phyloP scores from a whole-genome alignment of 768 basidiomycete genomes.

The Peribolospora baueri region DNA sequence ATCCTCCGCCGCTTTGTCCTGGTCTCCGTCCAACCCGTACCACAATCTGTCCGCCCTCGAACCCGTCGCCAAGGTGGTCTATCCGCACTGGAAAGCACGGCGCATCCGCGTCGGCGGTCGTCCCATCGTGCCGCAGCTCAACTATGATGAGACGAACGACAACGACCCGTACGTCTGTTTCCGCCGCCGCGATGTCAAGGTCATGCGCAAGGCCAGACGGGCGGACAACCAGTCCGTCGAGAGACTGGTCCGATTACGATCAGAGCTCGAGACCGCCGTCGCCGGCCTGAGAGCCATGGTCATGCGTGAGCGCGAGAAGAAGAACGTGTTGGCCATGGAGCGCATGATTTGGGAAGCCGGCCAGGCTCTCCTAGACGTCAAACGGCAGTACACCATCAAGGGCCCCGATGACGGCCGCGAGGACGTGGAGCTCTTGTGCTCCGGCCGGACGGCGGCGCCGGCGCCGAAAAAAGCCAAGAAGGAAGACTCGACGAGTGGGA shows the following conservation, averaged over 20 bases:
- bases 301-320: constrained; percentile 51
- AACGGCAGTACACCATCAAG: constrained; percentile 32
- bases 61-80: constrained; percentile 25
- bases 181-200: constrained; percentile 78
- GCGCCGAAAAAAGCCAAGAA: not conserved
- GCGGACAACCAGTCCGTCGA: constrained; percentile 74
- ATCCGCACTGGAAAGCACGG: constrained; percentile 75
- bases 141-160: constrained; percentile 74
- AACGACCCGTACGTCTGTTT: constrained; percentile 91
- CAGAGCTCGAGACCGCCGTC: constrained; percentile 45
- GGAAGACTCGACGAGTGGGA: not conserved
- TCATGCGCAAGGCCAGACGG: constrained; percentile 76
- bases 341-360: constrained; percentile 56
- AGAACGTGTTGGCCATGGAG: constrained; percentile 34
- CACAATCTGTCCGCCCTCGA: constrained; percentile 41
- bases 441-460: constrained; percentile 12
- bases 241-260: constrained; percentile 54
- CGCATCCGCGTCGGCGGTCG: constrained; percentile 56
- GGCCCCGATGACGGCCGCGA: constrained; percentile 22
- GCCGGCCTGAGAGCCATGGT: constrained; percentile 47
- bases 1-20: constrained; percentile 20
- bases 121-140: constrained; percentile 61
- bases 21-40: not conserved
- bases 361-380: constrained; percentile 47
- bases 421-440: constrained; percentile 15